Evolutionary conservation across 2,329 filamentous ascomycete species (phyloP).

Genomic region (Colletotrichum sp.): DNA sequence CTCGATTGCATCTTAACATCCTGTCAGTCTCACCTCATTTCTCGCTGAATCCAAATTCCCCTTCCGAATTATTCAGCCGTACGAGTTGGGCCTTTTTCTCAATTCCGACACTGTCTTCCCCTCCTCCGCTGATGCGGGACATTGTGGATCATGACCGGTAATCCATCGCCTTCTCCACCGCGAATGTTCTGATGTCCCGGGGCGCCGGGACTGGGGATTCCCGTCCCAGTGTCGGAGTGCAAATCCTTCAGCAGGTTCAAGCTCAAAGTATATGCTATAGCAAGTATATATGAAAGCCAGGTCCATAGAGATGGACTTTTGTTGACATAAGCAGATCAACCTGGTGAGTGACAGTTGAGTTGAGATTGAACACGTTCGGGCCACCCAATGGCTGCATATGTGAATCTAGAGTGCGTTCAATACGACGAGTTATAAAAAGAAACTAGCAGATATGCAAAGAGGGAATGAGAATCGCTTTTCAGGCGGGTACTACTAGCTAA

Average conservation of each 20-base stretch:
- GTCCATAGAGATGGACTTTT: not conserved
- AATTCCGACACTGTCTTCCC: not conserved
- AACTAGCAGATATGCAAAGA: not conserved
- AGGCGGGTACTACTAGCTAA: no score
- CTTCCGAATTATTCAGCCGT: not conserved
- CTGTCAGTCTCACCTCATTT: not conserved
- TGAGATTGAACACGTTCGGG: not conserved
- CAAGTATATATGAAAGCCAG: not conserved
- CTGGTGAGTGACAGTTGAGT: not conserved
- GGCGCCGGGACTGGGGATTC: not conserved
- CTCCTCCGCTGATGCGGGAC: not conserved
- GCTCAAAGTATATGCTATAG: not conserved
- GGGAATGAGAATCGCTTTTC: no score
- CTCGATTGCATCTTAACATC: not conserved
- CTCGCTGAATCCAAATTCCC: not conserved
- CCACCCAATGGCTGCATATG: not conserved
- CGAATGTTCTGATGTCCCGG: not conserved
- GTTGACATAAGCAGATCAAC: not conserved
- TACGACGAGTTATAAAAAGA: no score
- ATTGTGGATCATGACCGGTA: not conserved
- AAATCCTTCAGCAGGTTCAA: not conserved
- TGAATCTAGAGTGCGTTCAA: not conserved
- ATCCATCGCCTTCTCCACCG: not conserved
- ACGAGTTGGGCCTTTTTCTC: not conserved
- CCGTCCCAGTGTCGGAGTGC: not conserved